phyloP scores from a whole-genome alignment of 352 stramenopile species.

The Phytopythium aichiense region DNA sequence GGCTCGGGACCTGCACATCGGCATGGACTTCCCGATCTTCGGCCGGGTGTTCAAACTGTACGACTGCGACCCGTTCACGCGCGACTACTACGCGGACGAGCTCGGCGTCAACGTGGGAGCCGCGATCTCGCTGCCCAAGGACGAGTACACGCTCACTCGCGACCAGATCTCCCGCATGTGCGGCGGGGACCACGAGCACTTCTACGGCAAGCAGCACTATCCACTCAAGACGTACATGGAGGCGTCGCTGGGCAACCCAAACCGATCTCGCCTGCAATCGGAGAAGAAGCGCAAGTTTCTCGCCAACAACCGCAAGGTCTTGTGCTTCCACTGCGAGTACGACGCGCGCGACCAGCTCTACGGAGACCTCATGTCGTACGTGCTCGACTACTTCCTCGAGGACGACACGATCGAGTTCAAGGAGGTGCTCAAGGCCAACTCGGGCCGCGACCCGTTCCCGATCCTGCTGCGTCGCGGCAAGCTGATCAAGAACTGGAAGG shows the following conservation, averaged over 20 bases:
- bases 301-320: conserved; percentile 80
- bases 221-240: conserved; percentile 86
- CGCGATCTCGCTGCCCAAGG: conserved; percentile 63
- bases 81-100: conserved; percentile 47
- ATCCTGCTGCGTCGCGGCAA: conserved; percentile 58
- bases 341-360: conserved; percentile 79
- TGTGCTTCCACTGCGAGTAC: conserved; percentile 85
- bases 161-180: conserved; percentile 77
- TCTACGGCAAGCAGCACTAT: conserved; percentile 75
- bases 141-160: conserved; percentile 77
- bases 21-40: conserved; percentile 71
- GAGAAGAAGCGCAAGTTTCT: conserved; percentile 87
- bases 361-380: conserved; percentile 77
- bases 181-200: conserved; percentile 59
- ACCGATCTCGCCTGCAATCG: conserved; percentile 53
- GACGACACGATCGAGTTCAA: conserved; percentile 90
- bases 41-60: conserved; percentile 76
- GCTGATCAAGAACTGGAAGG: conserved; percentile 65
- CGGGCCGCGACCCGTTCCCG: conserved; percentile 77
- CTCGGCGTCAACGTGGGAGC: conserved; percentile 33
- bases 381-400: conserved; percentile 83
- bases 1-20: conserved; percentile 52
- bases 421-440: conserved; percentile 76
- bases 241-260: conserved; percentile 70
- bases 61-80: conserved; percentile 72